These are phyloP conservation scores for Ophiobolus disseminans DNA, from an alignment of 2,329 filamentous ascomycete species.

Conservation along the genomic window DNA sequence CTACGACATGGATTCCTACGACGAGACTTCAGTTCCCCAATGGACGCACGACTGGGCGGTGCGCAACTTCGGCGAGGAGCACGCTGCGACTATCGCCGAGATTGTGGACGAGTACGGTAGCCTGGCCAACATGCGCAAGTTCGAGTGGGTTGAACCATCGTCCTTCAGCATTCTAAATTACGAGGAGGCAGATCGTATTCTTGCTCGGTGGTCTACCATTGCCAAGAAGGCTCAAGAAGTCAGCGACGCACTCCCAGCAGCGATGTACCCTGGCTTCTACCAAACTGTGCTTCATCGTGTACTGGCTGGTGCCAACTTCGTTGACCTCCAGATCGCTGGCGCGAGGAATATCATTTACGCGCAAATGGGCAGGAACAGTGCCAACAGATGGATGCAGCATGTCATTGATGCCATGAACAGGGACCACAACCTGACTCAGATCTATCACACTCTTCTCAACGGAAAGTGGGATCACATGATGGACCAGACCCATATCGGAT, in stretches of 20 bases:
- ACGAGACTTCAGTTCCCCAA: constrained; percentile 60
- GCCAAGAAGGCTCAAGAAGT: constrained; percentile 62
- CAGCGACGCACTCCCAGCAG: constrained; percentile 61
- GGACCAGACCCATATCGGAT: constrained; percentile 52
- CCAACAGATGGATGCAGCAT: constrained; percentile 46
- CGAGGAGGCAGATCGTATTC: constrained; percentile 66
- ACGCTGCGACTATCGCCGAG: constrained; percentile 58
- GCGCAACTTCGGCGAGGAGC: constrained; percentile 62
- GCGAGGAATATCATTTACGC: constrained; percentile 47
- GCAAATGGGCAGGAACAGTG: constrained; percentile 48
- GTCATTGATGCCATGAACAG: constrained; percentile 47
- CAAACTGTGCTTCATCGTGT: constrained; percentile 68
- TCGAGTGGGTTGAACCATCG: constrained; percentile 65
- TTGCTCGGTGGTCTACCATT: constrained; percentile 63
- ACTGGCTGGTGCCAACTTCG: constrained; percentile 63
- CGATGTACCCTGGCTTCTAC: constrained; percentile 66
- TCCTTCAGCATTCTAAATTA: constrained; percentile 70
- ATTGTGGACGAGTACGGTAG: constrained; percentile 64
- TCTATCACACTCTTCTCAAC: constrained; percentile 44
- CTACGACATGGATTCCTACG: constrained; percentile 67
- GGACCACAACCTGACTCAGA: constrained; percentile 46
- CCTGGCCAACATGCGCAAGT: constrained; percentile 66
- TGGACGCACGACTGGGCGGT: constrained; percentile 66
- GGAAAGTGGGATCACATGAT: constrained; percentile 52
- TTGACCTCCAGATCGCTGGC: constrained; percentile 55